These are phyloP conservation scores for Zizania latifolia DNA, from an alignment of 176 grass and related monocot genomes.

Conservation along the genomic window DNA sequence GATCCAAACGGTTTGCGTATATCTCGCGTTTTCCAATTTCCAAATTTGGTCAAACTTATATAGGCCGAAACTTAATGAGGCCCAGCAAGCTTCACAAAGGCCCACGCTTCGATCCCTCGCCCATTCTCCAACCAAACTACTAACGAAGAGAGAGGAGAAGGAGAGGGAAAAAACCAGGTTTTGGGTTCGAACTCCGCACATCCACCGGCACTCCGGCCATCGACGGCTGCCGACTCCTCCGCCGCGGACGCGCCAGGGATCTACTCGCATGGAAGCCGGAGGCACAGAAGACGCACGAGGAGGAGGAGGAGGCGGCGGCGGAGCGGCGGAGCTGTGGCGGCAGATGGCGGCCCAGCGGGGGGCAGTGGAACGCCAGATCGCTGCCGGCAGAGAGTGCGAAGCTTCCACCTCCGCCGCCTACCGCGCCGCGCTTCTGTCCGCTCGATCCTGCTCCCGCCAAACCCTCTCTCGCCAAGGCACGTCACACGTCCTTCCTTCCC, in stretches of 20 bases:
- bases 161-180: not conserved
- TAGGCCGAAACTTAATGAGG: too few species aligned
- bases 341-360: slow-evolving; percentile 11
- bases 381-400: not conserved
- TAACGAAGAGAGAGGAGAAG: too few species aligned
- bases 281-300: not conserved
- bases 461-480: slow-evolving; percentile 33
- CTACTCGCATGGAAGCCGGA: not conserved
- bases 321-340: not conserved
- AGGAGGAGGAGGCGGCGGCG: not conserved
- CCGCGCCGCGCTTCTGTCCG: slow-evolving; percentile 30
- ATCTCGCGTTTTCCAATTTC: too few species aligned
- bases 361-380: slow-evolving; percentile 8
- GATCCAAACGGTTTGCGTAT: too few species aligned
- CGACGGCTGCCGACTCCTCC: not conserved
- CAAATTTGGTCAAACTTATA: too few species aligned
- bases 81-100: too few species aligned
- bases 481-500: not conserved
- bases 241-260: not conserved
- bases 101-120: not conserved
- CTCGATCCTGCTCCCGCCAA: slow-evolving; percentile 13
- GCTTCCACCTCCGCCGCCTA: slow-evolving; percentile 15
- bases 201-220: not conserved
- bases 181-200: not conserved
- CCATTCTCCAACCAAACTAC: not conserved